Evolutionary conservation across 306 rosid genomes (phyloP).

Genomic region (Delonix regia): DNA sequence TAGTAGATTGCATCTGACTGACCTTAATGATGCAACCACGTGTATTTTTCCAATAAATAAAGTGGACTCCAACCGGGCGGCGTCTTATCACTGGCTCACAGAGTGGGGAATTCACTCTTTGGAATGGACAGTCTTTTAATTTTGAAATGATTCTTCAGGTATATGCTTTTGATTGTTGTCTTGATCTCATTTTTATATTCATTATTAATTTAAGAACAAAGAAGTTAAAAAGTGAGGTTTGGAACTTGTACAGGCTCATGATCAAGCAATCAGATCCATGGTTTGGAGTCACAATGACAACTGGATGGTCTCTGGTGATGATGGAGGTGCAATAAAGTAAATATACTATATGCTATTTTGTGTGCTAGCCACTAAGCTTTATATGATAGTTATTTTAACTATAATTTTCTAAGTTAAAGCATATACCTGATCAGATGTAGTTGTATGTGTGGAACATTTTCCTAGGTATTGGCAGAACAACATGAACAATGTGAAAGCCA

Average conservation of each 20-base stretch:
- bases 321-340: constrained; percentile 98
- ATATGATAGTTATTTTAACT: constrained; percentile 21
- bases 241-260: constrained; percentile 80
- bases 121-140: constrained; percentile 99
- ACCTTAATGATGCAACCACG: constrained; percentile 36
- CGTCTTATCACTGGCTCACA: constrained; percentile 99
- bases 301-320: constrained; percentile 99
- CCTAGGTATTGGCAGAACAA: constrained; percentile 98
- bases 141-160: constrained; percentile 99
- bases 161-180: constrained; percentile 26
- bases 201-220: constrained; percentile 2
- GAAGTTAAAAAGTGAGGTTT: constrained; percentile 28
- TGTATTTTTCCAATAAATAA: constrained; percentile 34
- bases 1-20: constrained; percentile 36
- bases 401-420: constrained; percentile 21
- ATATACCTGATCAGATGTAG: constrained; percentile 15
- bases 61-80: constrained; percentile 99
- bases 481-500: constrained; percentile 98
- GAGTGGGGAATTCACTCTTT: constrained; percentile 97
- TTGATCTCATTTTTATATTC: constrained; percentile 18
- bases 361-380: constrained; percentile 26
- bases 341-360: constrained; percentile 25
- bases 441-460: constrained; percentile 33
- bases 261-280: constrained; percentile 98
- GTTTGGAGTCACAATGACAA: constrained; percentile 99